Percentiles rank a stretch among this genome's conserved stretches.
Evolutionary conservation across 2,329 filamentous ascomycete species (phyloP).

Genomic region (Phyllosticta ampelicida): DNA sequence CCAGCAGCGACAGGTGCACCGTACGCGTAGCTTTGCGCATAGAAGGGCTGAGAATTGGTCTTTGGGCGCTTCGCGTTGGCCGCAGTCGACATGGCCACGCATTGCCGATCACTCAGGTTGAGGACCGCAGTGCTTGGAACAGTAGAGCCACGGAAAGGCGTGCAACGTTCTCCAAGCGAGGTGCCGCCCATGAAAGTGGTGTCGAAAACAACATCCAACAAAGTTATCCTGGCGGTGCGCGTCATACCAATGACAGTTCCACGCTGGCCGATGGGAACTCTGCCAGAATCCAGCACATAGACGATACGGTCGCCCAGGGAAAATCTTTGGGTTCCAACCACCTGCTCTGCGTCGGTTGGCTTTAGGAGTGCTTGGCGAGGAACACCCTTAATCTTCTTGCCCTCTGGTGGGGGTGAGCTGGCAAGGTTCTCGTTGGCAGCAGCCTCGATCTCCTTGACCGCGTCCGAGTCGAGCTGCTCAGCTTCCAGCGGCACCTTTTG

Average conservation of each 20-base stretch:
- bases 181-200: constrained; percentile 95
- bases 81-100: constrained; percentile 56
- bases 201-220: constrained; percentile 91
- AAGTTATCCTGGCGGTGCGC: constrained; percentile 66
- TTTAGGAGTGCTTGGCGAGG: constrained; percentile 82
- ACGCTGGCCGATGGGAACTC: constrained; percentile 82
- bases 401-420: constrained; percentile 42
- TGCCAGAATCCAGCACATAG: constrained; percentile 84
- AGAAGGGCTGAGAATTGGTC: constrained; percentile 40
- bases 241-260: constrained; percentile 95
- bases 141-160: constrained; percentile 87
- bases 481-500: constrained; percentile 94
- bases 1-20: constrained; percentile 36
- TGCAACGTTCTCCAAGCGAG: constrained; percentile 78
- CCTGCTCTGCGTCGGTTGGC: constrained; percentile 90
- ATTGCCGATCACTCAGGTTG: constrained; percentile 74
- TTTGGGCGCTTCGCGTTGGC: constrained; percentile 43
- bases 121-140: constrained; percentile 80
- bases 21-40: constrained; percentile 38
- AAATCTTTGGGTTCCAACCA: constrained; percentile 76
- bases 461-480: constrained; percentile 86
- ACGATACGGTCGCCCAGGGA: constrained; percentile 80
- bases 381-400: constrained; percentile 66
- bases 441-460: constrained; percentile 69
- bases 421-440: constrained; percentile 56